Conservation (phyloP, 2,329 filamentous ascomycete genomes). For the Zasmidium angulare region DNA sequence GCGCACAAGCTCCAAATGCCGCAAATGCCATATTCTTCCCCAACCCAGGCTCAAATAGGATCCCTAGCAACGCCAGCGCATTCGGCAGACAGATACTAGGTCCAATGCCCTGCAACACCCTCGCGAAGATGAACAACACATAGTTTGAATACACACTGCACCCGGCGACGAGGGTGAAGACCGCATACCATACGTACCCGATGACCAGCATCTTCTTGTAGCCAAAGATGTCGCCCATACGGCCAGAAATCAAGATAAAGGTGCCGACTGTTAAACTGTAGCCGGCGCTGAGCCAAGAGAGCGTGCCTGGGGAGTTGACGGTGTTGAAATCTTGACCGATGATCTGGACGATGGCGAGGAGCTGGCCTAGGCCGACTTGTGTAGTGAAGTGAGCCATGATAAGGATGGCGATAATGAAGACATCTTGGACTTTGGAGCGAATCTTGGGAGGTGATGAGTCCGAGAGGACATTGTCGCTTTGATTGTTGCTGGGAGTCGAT, state of each 20-base stretch:
- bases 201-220: slow-evolving; percentile 51
- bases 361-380: slow-evolving; percentile 15
- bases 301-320: slow-evolving; percentile 27
- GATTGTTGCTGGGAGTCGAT: too few species aligned
- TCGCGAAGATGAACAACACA: slow-evolving; percentile 39
- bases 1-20: slow-evolving; percentile 42
- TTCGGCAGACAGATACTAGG: slow-evolving; percentile 65
- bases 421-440: slow-evolving; percentile 1
- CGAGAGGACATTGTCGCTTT: too few species aligned
- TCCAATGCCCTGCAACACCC: slow-evolving; percentile 52
- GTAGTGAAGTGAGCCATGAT: slow-evolving; percentile 18
- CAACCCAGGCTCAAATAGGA: slow-evolving; percentile 56
- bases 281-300: slow-evolving; percentile 45
- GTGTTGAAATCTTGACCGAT: slow-evolving; percentile 45
- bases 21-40: slow-evolving; percentile 62
- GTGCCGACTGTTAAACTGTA: slow-evolving; percentile 47
- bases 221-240: slow-evolving; percentile 48
- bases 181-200: slow-evolving; percentile 51
- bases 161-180: slow-evolving; percentile 50
- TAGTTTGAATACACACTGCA: slow-evolving; percentile 42
- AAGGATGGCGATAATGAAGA: slow-evolving; percentile 15
- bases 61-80: slow-evolving; percentile 61
- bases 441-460: too few species aligned
- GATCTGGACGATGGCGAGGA: slow-evolving; percentile 29
- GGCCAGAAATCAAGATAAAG: slow-evolving; percentile 46